Percentiles rank a stretch among this genome's conserved stretches.
phyloP scores from a whole-genome alignment of 345 rosid genomes.

The Diplotaxis tenuifolia region DNA sequence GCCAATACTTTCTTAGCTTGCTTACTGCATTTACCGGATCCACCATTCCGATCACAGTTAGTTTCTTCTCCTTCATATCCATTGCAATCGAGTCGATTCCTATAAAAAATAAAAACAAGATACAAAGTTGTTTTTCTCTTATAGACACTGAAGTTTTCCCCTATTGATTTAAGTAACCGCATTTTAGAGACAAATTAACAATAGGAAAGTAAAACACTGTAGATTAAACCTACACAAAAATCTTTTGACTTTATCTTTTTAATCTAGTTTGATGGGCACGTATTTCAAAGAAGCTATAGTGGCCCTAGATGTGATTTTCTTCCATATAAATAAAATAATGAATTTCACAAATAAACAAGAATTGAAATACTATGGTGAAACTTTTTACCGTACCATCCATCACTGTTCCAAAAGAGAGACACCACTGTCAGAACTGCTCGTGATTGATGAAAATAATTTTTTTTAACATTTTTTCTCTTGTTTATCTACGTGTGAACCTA shows the following conservation, averaged over 20 bases:
- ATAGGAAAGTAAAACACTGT: constrained; percentile 6
- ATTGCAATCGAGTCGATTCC: constrained; percentile 82
- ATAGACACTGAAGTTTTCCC: background rate
- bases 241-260: constrained; percentile 6
- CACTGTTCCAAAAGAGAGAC: constrained; percentile 29
- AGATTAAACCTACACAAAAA: background rate
- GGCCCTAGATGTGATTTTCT: constrained; percentile 23
- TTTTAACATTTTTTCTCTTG: background rate
- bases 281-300: constrained; percentile 32
- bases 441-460: constrained; percentile 21
- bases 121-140: background rate
- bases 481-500: background rate
- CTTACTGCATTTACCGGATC: constrained; percentile 71
- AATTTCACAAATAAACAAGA: constrained; percentile 20
- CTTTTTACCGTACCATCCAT: constrained; percentile 33
- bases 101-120: constrained; percentile 19
- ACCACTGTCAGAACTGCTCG: constrained; percentile 22
- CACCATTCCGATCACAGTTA: constrained; percentile 73
- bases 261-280: background rate
- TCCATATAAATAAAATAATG: background rate
- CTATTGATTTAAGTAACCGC: background rate
- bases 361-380: constrained; percentile 16
- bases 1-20: constrained; percentile 82
- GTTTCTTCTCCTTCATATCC: constrained; percentile 75
- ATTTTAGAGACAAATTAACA: background rate